Evolutionary conservation across 805 yeast genomes (phyloP), one percentile per base, ranked within the genome.

Genomic region (Metschnikowia proteae): DNA sequence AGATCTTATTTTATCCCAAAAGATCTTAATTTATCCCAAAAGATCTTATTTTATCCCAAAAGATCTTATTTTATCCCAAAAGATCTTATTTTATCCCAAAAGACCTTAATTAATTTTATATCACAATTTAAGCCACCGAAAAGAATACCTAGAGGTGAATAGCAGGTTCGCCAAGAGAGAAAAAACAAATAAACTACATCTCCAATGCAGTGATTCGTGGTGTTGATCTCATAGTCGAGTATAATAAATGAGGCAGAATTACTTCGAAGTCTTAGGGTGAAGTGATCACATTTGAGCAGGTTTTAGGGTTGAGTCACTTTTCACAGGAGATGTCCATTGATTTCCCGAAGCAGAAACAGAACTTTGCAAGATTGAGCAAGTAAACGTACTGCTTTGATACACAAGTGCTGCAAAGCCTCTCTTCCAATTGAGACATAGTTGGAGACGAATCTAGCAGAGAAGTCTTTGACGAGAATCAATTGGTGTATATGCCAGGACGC

Each of bases 321-420:
- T 64, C 9, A 73, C 68, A 29, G 64, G 72, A 60, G 38, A 71
- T 60, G 43, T 70, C 72, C n/a, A n/a, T n/a, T n/a, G n/a, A n/a
- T n/a, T n/a, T n/a, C n/a, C n/a, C n/a, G 64, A 50, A n/a, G 63
- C 59, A 3, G 72, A 61, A 6, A 73, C 71, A 1, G 69, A 5
- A 73, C 73, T 53, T 62, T 26, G 67, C 55, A 45, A 62, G 61
- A 13, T 61, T 61, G 52, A 71, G 64, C 62, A 88, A 68, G 54
- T 82, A 64, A 17, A 82, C 77, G 61, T 88, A 89, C 64, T 86
- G 89, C 89, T 65, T 8, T 82, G 77, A 57, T 81, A 90, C 39
- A 87, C 84, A 40, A 88, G 82, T 92, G 95, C 63, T 90, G 90
- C 4, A 95, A 84, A 30, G 87, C 84, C 63, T 88, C 96, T 27